Percentiles rank a stretch among this genome's conserved stretches.
phyloP scores from a whole-genome alignment of 495 filamentous ascomycete genomes.

The Neurospora sp. region DNA sequence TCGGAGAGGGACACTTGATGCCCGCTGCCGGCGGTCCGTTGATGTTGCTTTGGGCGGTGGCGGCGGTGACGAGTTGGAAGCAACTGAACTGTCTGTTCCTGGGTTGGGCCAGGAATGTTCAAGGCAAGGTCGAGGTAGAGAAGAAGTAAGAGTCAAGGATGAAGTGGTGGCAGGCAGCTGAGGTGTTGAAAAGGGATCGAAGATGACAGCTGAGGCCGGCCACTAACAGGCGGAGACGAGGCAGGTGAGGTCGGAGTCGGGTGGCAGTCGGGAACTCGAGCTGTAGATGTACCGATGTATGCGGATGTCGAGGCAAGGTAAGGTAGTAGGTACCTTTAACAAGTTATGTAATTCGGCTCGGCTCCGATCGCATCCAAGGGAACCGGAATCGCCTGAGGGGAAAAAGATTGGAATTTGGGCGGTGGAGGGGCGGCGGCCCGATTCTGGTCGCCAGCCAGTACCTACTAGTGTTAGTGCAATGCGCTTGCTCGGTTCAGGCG shows the following conservation, averaged over 20 bases:
- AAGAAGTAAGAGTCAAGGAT: background rate
- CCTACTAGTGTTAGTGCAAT: background rate
- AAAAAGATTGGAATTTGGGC: background rate
- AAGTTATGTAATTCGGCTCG: background rate
- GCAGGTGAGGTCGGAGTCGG: background rate
- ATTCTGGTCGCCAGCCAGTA: background rate
- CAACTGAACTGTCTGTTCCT: background rate
- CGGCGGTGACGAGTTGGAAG: background rate
- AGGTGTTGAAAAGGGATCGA: background rate
- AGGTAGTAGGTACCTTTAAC: background rate
- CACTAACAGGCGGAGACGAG: background rate
- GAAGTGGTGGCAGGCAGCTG: background rate
- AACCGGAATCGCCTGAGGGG: background rate
- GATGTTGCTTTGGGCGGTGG: background rate
- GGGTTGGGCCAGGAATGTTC: background rate
- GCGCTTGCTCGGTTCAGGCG: background rate
- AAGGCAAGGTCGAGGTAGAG: background rate
- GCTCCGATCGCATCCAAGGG: background rate
- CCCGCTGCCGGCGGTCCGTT: background rate
- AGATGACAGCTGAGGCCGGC: background rate
- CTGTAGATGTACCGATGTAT: background rate
- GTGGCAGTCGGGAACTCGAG: background rate
- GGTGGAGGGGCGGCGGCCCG: background rate
- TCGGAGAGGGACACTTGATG: background rate
- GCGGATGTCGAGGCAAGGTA: background rate